phyloP scores from a whole-genome alignment of 768 basidiomycete genomes.

The Flagelloscypha sp. region DNA sequence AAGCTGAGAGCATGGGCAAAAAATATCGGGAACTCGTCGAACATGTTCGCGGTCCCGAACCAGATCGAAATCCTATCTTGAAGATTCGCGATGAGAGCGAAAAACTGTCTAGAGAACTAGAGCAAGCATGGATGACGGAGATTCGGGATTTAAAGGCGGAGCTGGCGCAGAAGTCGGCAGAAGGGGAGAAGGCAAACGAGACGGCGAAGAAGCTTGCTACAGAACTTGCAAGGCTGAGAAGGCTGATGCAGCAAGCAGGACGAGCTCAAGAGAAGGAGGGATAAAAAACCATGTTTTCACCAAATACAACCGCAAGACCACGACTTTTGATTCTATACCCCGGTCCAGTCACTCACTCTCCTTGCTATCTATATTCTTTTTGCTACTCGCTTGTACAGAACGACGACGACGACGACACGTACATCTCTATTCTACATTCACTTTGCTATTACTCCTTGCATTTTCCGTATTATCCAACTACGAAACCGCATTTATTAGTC shows the following conservation, averaged over 20 bases:
- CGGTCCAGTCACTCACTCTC: too few species aligned
- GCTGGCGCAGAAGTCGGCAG: conserved; percentile 44
- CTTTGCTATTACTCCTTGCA: too few species aligned
- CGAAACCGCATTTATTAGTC: too few species aligned
- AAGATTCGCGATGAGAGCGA: conserved; percentile 42
- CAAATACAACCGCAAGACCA: too few species aligned
- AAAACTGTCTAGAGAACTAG: conserved; percentile 46
- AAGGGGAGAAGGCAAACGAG: conserved; percentile 47
- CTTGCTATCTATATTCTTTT: too few species aligned
- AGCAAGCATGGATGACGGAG: conserved; percentile 52
- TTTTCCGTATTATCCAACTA: too few species aligned
- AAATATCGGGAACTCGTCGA: conserved; percentile 63
- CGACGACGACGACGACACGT: too few species aligned
- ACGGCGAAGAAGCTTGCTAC: conserved; percentile 56
- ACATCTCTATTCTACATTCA: too few species aligned
- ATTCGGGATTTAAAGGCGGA: conserved; percentile 43
- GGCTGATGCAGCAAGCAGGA: conserved; percentile 59
- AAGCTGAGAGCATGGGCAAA: conserved; percentile 59
- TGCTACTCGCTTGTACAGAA: too few species aligned
- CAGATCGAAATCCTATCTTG: conserved; percentile 37
- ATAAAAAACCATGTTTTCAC: too few species aligned
- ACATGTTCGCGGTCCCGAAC: conserved; percentile 49
- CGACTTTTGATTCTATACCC: too few species aligned
- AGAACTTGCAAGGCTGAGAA: conserved; percentile 61
- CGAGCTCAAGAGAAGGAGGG: too few species aligned